phyloP scores from a whole-genome alignment of 345 rosid genomes.

The Eucalyptus erythrocorys region DNA sequence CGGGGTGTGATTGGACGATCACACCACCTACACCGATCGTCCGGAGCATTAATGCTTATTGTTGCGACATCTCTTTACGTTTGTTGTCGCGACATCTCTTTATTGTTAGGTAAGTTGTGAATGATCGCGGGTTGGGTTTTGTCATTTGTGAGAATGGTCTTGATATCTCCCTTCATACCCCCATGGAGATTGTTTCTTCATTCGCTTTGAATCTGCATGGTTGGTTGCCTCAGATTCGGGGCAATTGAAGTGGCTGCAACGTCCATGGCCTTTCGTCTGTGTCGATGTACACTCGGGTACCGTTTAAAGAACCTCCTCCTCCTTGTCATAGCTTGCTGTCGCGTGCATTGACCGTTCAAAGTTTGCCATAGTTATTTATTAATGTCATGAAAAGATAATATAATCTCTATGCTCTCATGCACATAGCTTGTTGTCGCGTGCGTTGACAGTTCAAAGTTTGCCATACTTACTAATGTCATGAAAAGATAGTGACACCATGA shows the following conservation, averaged over 20 bases:
- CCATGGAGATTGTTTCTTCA: neutral
- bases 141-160: neutral
- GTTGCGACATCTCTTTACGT: neutral
- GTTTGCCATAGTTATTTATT: neutral
- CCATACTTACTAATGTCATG: neutral
- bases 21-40: neutral
- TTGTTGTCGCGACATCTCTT: neutral
- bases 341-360: neutral
- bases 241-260: neutral
- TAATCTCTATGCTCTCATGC: no score
- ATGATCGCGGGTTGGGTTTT: neutral
- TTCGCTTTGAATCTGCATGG: neutral
- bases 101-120: neutral
- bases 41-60: neutral
- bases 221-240: neutral
- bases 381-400: no score
- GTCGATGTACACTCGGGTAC: neutral
- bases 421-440: neutral
- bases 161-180: neutral
- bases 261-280: neutral
- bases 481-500: neutral
- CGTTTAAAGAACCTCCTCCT: neutral
- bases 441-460: neutral
- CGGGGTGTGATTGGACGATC: neutral
- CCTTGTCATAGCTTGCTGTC: neutral